A percentile compares a stretch with the other conserved stretches of the same genome.
phyloP scores from a whole-genome alignment of 306 rosid species.

The Vachellia collinsii region DNA sequence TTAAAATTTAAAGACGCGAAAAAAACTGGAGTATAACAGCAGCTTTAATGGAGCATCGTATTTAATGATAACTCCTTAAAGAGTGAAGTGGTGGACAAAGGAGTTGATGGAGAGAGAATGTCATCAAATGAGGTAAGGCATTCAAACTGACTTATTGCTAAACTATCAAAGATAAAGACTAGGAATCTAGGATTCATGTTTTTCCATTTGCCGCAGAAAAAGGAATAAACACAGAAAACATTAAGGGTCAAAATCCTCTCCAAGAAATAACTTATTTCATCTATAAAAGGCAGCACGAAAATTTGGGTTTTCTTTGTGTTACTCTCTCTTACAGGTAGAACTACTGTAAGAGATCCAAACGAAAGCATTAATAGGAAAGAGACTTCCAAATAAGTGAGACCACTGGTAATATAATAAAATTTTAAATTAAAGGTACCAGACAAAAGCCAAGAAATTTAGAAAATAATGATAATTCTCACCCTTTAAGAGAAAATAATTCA shows the following conservation, averaged over 20 bases:
- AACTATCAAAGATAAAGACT: neutral
- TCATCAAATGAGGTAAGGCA: neutral
- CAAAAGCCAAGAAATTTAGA: neutral
- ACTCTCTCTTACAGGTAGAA: neutral
- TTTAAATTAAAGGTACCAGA: neutral
- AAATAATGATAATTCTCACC: constrained; percentile 42
- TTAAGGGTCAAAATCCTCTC: neutral
- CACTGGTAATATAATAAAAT: neutral
- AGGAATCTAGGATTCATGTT: neutral
- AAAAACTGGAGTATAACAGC: neutral
- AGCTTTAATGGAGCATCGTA: neutral
- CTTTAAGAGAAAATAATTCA: constrained; percentile 60
- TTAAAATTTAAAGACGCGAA: neutral
- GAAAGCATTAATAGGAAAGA: neutral
- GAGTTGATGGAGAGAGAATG: neutral
- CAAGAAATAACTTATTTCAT: neutral
- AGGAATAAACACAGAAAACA: neutral
- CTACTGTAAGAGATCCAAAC: neutral
- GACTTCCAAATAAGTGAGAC: neutral
- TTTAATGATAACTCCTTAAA: neutral
- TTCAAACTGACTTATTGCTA: neutral
- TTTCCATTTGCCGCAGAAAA: neutral
- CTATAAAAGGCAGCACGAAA: neutral
- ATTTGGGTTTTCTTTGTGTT: neutral
- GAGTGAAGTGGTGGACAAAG: neutral